Base-by-base conservation (phyloP, 441 rosid genomes). In the Kokia cookei region DNA sequence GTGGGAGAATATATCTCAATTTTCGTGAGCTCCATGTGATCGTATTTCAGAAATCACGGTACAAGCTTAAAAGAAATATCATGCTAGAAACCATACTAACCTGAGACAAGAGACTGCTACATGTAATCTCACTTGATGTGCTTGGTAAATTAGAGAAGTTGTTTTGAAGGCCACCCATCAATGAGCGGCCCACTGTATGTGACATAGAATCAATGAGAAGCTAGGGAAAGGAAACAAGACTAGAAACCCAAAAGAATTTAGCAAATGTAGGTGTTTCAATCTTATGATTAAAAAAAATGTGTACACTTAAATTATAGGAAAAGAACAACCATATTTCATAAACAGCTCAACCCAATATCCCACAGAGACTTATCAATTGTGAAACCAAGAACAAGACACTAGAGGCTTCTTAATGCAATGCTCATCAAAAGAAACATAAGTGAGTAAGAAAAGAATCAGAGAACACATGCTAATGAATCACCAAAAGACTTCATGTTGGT, bases 131-230 rank as follows among this genome's bases (percentile, higher is more conserved):
- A 64, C 37, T 77, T 5, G 86, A 74, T 67, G 87, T 42, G 76
- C 57, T 83, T 54, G 79, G 19, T 43, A 77, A 82, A 62, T 83
- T 77, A 63, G 84, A 81, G 61, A 80, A 53, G 51, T 66, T 85
- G 82, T 80, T 83, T 80, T 78, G 78, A 63, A 87, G 85, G 69
- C 92, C 85, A 45, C 88, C 88, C 68, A 88, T 71, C 76, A 86
- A 73, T 19, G 91, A 86, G 32, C 82, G 78, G 45, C 89, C 83
- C 66, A 65, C 90, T 88, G 70, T 37, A 66, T 47, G 26, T 0
- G 45, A 5, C 3, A 4, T 48, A 66, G 24, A 26, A 57, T 48
- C 42, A 47, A 47, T 13, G 11, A 24, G 47, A 66, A 47, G 55
- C 54, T 10, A 43, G 58, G 14, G 59, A 50, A 50, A 13, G 3